These are phyloP conservation scores for Backusella morwellensis DNA, from an alignment of 192 early-diverging fungal genomes.

Conservation along the genomic window DNA sequence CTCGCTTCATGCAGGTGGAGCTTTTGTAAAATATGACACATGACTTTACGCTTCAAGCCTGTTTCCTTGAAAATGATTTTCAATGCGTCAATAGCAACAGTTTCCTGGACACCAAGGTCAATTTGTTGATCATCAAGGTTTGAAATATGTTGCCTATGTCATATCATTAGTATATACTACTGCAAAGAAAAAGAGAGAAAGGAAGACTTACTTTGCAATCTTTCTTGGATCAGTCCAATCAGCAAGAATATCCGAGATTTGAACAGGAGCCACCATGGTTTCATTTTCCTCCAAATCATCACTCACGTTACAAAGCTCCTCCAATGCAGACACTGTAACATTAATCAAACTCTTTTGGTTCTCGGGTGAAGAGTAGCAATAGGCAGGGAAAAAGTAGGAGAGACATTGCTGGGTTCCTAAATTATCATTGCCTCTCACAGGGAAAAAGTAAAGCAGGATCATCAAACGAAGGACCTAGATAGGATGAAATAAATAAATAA, in stretches of 20 bases:
- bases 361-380: constrained; percentile 69
- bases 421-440: constrained; percentile 47
- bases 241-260: constrained; percentile 70
- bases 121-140: constrained; percentile 29
- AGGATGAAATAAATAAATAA: constrained; percentile 12
- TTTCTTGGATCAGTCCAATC: constrained; percentile 80
- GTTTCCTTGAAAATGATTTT: constrained; percentile 47
- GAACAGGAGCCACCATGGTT: constrained; percentile 52
- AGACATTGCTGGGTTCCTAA: constrained; percentile 79
- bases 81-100: constrained; percentile 65
- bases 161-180: no score
- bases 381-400: constrained; percentile 87
- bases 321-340: constrained; percentile 46
- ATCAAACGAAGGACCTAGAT: constrained; percentile 66
- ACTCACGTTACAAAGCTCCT: constrained; percentile 30
- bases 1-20: constrained; percentile 47
- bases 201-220: constrained; percentile 52
- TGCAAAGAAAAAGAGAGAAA: background rate
- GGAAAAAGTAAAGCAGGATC: constrained; percentile 83
- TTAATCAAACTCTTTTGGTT: constrained; percentile 68
- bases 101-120: constrained; percentile 50
- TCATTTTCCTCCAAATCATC: constrained; percentile 36
- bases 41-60: constrained; percentile 48
- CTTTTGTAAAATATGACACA: constrained; percentile 62
- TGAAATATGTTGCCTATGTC: constrained; percentile 19